Base-by-base conservation (phyloP, 495 filamentous ascomycete species). In the Neurospora sp. region DNA sequence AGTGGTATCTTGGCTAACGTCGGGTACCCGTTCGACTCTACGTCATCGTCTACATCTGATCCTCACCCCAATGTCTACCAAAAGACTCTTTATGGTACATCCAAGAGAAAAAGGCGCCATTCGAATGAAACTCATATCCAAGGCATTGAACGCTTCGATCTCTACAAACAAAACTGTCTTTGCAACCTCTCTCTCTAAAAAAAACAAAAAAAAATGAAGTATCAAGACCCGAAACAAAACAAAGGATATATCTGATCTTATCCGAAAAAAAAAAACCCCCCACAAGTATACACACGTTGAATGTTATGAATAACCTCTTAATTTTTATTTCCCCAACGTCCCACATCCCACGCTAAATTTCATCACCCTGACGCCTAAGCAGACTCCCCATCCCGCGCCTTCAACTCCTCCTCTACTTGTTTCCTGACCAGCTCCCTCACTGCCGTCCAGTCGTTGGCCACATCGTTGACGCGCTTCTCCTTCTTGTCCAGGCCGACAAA, bases 401-500 rank as follows among this genome's bases (percentile, higher is more conserved):
- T 72, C 74, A 90, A 77, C 78, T 88, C 86, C 77, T 87, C 82
- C 75, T 86, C 84, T 1, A 91, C 85, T 74, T 88, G 84, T 70
- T 81, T 78, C 81, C 86, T 88, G 3, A 91, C 85, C 38, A 87
- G 74, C 75, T 89, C 85, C 74, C 87, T 82, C 46, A 89, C 88
- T 18, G 79, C 82, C 60, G 81, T 78, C 85, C 85, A 86, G 44
- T 83, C 83, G 71, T 83, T 86, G n/a, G 79, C 83, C 6, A 90
- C 86, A 10, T 83, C 80, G 18, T 77, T 87, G 4, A 93, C 87
- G 60, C 90, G 83, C 82, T 83, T 88, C 79, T 91, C 87, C 84
- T 86, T 89, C 62, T 89, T 78, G 79, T 91, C 88, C 40, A 98
- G 80, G 8, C 90, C 94, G 31, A 88, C 83, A 77, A 97, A 92